Evolutionary conservation across 129 eudicot species (phyloP).

Genomic region (Ambrosia trifida): DNA sequence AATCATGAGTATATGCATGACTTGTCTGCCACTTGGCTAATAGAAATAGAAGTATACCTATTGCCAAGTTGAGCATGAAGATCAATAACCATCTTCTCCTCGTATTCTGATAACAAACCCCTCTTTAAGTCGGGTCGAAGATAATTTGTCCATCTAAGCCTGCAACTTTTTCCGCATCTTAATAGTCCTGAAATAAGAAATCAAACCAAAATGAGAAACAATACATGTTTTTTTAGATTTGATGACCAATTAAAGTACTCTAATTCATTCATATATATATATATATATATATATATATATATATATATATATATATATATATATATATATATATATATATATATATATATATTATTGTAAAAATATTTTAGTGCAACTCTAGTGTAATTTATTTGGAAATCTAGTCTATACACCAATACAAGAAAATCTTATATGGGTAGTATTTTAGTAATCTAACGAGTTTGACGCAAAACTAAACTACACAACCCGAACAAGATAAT

Average conservation of each 20-base stretch:
- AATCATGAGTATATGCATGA: conserved; percentile 29
- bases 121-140: conserved; percentile 72
- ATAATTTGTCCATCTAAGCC: conserved; percentile 88
- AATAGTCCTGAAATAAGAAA: conserved; percentile 56
- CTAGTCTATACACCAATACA: not conserved
- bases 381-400: not conserved
- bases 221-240: not conserved
- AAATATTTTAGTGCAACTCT: too few species aligned
- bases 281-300: too few species aligned
- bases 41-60: conserved; percentile 40
- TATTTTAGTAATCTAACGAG: not conserved
- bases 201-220: not conserved
- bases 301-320: too few species aligned
- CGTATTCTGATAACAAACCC: conserved; percentile 69
- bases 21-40: conserved; percentile 36
- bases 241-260: not conserved
- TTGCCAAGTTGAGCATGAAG: conserved; percentile 92
- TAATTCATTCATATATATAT: too few species aligned
- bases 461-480: not conserved
- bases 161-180: conserved; percentile 91
- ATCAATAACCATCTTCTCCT: conserved; percentile 74
- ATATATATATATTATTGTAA: too few species aligned
- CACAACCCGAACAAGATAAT: not conserved
- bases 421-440: not conserved
- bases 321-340: too few species aligned